Base-by-base conservation (phyloP, 257 asterid species). In the Gentiana macrophylla region DNA sequence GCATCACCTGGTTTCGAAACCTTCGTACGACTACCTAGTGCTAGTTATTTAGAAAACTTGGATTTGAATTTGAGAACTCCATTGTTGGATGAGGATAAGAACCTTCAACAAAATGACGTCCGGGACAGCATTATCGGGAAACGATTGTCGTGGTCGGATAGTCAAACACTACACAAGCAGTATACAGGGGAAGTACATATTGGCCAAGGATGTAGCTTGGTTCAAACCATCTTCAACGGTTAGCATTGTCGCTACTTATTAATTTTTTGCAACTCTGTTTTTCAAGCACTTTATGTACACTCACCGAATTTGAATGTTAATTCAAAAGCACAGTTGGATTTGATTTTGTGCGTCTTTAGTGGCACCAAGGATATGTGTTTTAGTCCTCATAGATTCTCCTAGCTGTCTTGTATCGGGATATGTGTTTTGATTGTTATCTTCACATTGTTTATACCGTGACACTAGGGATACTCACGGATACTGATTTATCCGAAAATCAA, bases 221-320 rank as follows among this genome's bases (percentile, higher is more conserved):
- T 75, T 24, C 97, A 85, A 64, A 88, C 97, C 3, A 58, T 88
- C 36, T 80, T 88, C 73, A 87, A 87, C 45, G 89, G 96, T 90
- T 63, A 77, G 77, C 57, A 24, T 53, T 56, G 55, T 15, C 60
- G 34, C 41, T 1, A 41, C 9, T 5, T 41, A 0, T 5, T 3
- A 41, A 41, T 41, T 41, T 41, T 41, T 41, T 38, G 8, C 24
- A 24, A 24, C 24, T 24, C 24, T 24, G 24, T 24, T 24, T 24
- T 24, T 24, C 24, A 24, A 24, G 24, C 24, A 24, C 1, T 24
- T 24, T 24, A 24, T 24, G 24, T 24, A 0, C 24, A 24, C 24
- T 24, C 24, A 24, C 24, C 24, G 24, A 24, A 24, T 24, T 24
- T 24, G 24, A 24, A 24, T 24, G 24, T 24, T 24, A 24, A 24